Percentiles rank a stretch among this genome's conserved stretches.
Conservation (phyloP, 352 stramenopile species). For the Pythium graminicola region DNA sequence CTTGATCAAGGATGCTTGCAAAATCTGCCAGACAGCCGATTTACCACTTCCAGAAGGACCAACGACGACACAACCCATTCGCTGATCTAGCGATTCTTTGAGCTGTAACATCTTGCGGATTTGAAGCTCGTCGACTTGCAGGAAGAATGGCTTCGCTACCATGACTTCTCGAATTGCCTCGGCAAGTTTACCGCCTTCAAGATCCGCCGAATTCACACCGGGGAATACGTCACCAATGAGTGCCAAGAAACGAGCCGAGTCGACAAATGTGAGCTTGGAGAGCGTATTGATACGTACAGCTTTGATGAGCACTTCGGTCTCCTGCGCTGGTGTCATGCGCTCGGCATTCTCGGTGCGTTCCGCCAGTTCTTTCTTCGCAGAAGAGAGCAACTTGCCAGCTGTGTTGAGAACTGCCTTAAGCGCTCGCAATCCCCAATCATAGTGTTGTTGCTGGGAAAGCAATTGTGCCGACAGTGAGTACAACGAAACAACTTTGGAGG, state of each 20-base stretch:
- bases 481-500: constrained; percentile 96
- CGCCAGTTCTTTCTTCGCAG: constrained; percentile 61
- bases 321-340: constrained; percentile 55
- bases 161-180: constrained; percentile 89
- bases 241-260: constrained; percentile 85
- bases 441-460: constrained; percentile 98
- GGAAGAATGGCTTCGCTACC: constrained; percentile 79
- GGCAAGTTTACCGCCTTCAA: constrained; percentile 69
- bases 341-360: constrained; percentile 16
- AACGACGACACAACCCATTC: constrained; percentile 99
- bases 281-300: constrained; percentile 94
- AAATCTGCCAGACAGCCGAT: constrained; percentile 88
- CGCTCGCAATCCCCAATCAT: constrained; percentile 99
- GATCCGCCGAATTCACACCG: constrained; percentile 74
- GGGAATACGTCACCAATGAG: constrained; percentile 94
- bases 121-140: constrained; percentile 96
- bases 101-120: constrained; percentile 99
- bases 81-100: constrained; percentile 96
- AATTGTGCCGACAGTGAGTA: constrained; percentile 98
- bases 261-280: constrained; percentile 92
- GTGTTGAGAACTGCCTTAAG: constrained; percentile 99
- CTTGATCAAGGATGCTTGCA: constrained; percentile 91
- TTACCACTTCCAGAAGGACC: constrained; percentile 97
- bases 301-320: constrained; percentile 93
- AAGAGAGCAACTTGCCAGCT: constrained; percentile 91